Evolutionary conservation across 106 monocot species (phyloP), one percentile per base, ranked within the genome.

Genomic region (Chionographis japonica): DNA sequence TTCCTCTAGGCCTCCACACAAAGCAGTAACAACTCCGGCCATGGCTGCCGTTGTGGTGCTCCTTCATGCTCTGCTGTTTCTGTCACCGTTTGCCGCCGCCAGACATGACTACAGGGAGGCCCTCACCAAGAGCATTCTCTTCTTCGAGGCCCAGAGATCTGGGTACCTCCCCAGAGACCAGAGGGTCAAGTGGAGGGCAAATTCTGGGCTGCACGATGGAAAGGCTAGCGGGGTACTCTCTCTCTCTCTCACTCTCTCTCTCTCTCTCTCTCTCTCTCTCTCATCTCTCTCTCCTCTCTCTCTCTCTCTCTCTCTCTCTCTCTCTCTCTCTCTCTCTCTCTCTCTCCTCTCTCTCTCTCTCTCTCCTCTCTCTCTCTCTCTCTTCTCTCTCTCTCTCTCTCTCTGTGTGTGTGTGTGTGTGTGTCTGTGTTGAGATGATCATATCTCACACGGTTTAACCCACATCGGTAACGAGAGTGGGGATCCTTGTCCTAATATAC

Each of bases 81-180:
- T 71, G 43, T 16, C 52, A 17, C 60, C 70, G 36, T 53, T 70
- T 18, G 81, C 66, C 8, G 18, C 14, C 40, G 84, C 74, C 37
- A 76, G 84, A 27, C 97, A 97, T 72, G 95, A 97, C 73, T 92
- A 97, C 58, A 71, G 74, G 46, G 65, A 69, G 53, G 95, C 95
- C 68, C 76, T 97, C 35, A 89, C 73, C 46, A 92, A 92, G 80
- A 83, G 88, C 80, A 79, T 92, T 75, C 76, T 92, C 67, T 92
- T 80, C 80, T 89, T 87, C 60, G 92, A 97, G 80, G 95, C 95
- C 12, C 95, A 97, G 84, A 86, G 95, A 69, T 97, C 95, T 58
- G 95, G 95, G 0, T 46, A 72, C 50, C 80, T 97, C 10, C 95
- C 95, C 12, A 40, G 70, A 4, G 62, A 77, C 54, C 95, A 97